Evolutionary conservation across 768 basidiomycete genomes (phyloP), one percentile per base, ranked within the genome.

Genomic region (Antrodiella citrinella): DNA sequence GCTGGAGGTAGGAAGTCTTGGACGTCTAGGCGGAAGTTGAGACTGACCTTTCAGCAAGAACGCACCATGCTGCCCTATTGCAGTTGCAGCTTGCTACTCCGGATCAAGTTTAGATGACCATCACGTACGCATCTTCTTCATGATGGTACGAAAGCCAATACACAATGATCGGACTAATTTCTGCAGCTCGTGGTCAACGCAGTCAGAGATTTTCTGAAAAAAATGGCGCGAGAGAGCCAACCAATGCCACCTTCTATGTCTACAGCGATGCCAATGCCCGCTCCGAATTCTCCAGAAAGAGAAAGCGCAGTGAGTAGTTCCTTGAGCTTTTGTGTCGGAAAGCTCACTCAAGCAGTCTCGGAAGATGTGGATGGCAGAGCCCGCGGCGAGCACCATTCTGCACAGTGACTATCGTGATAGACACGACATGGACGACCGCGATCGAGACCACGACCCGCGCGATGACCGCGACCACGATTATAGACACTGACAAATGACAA

Each of bases 81-180:
- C 81, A 4, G 68, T 90, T 15, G 81, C 77, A 22, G 87, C 82
- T 3, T 85, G 83, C 56, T 90, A 86, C 65, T 90, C 88, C 13
- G 88, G 88, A 22, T 86, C 86, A 40, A 86, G 83, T 43, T 73
- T 78, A 49, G 88, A 91, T 50, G 88, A 91, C 62, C 88, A 91
- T 59, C 77, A 72, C 52, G 87, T 91, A 58, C 50, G 83, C n/a
- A n/a, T n/a, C n/a, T n/a, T n/a, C n/a, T n/a, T n/a, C n/a, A n/a
- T n/a, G n/a, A n/a, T n/a, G n/a, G n/a, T n/a, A n/a, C n/a, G n/a
- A n/a, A n/a, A n/a, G n/a, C n/a, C n/a, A n/a, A n/a, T n/a, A n/a
- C n/a, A n/a, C n/a, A n/a, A n/a, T n/a, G n/a, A n/a, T n/a, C n/a
- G n/a, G n/a, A n/a, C n/a, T n/a, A n/a, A n/a, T n/a, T n/a, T 23